phyloP scores from a whole-genome alignment of 495 filamentous ascomycete species.

The Hypoxylon subgilvum region DNA sequence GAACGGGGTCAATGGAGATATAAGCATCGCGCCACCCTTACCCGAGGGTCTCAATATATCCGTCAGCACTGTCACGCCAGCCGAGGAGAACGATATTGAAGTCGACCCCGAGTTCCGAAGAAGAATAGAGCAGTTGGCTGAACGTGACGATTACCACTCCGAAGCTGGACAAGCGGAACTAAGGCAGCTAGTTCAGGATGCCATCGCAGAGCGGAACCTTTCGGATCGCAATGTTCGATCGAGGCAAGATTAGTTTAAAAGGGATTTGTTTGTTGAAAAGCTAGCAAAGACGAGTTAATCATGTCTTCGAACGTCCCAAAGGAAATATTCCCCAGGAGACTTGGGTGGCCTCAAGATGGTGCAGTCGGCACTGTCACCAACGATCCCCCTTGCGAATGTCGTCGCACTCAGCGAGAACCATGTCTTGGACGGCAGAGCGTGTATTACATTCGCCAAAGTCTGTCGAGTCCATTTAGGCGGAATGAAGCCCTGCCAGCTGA shows the following conservation, averaged over 20 bases:
- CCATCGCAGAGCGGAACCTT: constrained; percentile 61
- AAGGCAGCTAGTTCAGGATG: constrained; percentile 72
- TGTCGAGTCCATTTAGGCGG: constrained; percentile 53
- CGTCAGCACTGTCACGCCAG: constrained; percentile 68
- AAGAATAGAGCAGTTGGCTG: constrained; percentile 77
- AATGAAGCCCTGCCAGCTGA: constrained; percentile 62
- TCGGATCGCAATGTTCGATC: constrained; percentile 67
- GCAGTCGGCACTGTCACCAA: constrained; percentile 51
- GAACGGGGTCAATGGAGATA: constrained; percentile 40
- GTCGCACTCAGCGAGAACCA: constrained; percentile 60
- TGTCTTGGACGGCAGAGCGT: constrained; percentile 46
- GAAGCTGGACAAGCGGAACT: constrained; percentile 73
- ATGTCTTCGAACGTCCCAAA: constrained; percentile 59
- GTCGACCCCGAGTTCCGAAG: constrained; percentile 74
- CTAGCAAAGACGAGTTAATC: constrained; percentile 41
- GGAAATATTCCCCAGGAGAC: constrained; percentile 54
- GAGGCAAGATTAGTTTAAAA: constrained; percentile 55
- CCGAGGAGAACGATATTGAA: constrained; percentile 60
- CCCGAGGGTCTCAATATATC: constrained; percentile 72
- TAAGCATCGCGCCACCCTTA: constrained; percentile 52
- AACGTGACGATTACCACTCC: constrained; percentile 72
- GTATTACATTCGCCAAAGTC: constrained; percentile 48
- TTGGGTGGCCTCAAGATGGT: constrained; percentile 55
- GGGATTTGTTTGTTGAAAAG: too few relatives aligned
- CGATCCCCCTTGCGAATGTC: constrained; percentile 52